These are phyloP conservation scores for Eimeria falciformis DNA, from an alignment of 169 alveolate species.

Conservation along the genomic window DNA sequence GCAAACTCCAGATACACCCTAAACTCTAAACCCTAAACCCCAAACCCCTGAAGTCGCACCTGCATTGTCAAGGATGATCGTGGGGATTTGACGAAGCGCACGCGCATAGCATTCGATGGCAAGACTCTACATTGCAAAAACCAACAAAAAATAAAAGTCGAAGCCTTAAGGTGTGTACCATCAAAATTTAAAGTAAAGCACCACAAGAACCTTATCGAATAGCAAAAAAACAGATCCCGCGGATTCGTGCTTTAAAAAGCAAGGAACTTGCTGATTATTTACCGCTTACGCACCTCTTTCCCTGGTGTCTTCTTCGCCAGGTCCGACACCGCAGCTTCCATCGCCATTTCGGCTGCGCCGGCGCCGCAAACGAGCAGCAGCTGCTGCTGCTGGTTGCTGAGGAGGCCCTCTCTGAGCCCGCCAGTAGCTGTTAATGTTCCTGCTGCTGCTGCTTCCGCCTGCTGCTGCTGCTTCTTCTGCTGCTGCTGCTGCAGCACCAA, in stretches of 20 bases:
- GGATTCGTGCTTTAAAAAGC: too few relatives aligned
- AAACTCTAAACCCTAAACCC: constrained; percentile 46
- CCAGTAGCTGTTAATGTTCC: constrained; percentile 89
- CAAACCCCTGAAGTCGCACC: constrained; percentile 79
- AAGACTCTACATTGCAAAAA: constrained; percentile 84
- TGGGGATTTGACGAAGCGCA: constrained; percentile 98
- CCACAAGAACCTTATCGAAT: too few relatives aligned
- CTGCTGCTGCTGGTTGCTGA: constrained; percentile 75
- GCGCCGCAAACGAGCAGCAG: constrained; percentile 98
- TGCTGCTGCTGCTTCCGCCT: constrained; percentile 14
- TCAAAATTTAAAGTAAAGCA: too few relatives aligned
- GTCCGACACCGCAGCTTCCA: constrained; percentile 98
- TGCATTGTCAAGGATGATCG: constrained; percentile 98
- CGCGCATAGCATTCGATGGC: constrained; percentile 98
- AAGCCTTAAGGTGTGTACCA: too few relatives aligned
- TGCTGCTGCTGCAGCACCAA: constrained; percentile 68
- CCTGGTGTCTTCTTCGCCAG: constrained; percentile 96
- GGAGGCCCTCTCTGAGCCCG: not conserved
- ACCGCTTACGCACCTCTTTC: constrained; percentile 78
- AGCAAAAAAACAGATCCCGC: too few relatives aligned
- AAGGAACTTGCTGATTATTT: too few relatives aligned
- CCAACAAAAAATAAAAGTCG: too few relatives aligned
- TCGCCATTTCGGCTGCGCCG: constrained; percentile 98
- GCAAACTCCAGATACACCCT: not conserved
- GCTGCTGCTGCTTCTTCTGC: constrained; percentile 24